phyloP scores from a whole-genome alignment of 192 early-diverging fungal species.

The Mortierella hygrophila region DNA sequence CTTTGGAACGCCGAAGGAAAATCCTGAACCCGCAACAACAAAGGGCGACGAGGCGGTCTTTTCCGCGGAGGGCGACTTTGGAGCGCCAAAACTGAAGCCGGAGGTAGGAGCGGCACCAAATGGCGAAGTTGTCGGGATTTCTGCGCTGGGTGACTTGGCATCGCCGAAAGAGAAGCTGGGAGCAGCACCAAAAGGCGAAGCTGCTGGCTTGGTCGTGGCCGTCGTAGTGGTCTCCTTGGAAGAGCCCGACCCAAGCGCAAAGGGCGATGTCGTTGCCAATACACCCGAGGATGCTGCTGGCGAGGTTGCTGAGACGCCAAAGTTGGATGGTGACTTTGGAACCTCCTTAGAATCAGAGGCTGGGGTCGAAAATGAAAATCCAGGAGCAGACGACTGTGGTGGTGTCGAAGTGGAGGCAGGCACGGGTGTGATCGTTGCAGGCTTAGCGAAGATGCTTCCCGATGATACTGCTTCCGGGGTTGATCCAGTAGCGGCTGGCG shows the following conservation, averaged over 20 bases:
- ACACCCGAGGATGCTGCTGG: not conserved
- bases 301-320: not conserved
- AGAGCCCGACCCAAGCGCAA: not conserved
- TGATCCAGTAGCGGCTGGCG: not conserved
- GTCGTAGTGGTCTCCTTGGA: not conserved
- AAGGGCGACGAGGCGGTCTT: not conserved
- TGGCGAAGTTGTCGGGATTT: not conserved
- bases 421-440: not conserved
- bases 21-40: not conserved
- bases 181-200: not conserved
- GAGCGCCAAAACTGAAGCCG: not conserved
- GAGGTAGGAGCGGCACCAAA: not conserved
- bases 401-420: not conserved
- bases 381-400: not conserved
- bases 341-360: not conserved
- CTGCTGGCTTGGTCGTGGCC: not conserved
- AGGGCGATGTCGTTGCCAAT: not conserved
- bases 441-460: not conserved
- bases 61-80: not conserved
- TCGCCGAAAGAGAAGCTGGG: not conserved
- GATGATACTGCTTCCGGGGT: not conserved
- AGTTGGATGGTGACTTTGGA: not conserved
- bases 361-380: not conserved
- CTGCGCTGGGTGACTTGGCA: not conserved
- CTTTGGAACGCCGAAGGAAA: not conserved